phyloP scores from a whole-genome alignment of 805 yeast genomes.

The Brettanomyces custersianus region DNA sequence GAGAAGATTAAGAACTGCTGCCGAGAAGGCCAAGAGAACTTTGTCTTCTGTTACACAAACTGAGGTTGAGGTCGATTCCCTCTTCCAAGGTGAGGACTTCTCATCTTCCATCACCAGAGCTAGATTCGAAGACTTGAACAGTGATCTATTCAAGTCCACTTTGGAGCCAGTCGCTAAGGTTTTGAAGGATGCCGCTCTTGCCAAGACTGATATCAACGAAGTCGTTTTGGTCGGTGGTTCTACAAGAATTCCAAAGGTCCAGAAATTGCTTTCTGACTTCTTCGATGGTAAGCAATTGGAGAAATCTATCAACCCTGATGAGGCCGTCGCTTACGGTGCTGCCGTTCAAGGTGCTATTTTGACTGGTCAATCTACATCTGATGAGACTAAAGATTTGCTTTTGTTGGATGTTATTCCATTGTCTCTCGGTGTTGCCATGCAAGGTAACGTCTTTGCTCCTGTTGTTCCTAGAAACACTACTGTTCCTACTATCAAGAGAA shows the following conservation, averaged over 20 bases:
- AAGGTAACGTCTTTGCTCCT: slow-evolving; percentile 98
- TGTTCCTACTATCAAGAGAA: slow-evolving; percentile 97
- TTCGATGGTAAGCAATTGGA: slow-evolving; percentile 95
- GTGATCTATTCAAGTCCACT: slow-evolving; percentile 87
- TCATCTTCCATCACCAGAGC: slow-evolving; percentile 92
- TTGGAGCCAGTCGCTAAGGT: slow-evolving; percentile 93
- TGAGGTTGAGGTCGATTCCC: slow-evolving; percentile 92
- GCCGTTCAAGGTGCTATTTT: slow-evolving; percentile 99
- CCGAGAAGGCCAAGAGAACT: slow-evolving; percentile 99
- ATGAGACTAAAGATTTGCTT: slow-evolving; percentile 90
- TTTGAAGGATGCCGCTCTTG: slow-evolving; percentile 80
- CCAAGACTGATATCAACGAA: slow-evolving; percentile 82
- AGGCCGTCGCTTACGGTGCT: slow-evolving; percentile 99
- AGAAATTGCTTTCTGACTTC: slow-evolving; percentile 87
- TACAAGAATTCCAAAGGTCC: slow-evolving; percentile 98
- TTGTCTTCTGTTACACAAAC: slow-evolving; percentile 94
- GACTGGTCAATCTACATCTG: slow-evolving; percentile 84
- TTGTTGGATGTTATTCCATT: slow-evolving; percentile 96
- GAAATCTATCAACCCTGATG: slow-evolving; percentile 97
- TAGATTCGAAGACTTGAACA: slow-evolving; percentile 93
- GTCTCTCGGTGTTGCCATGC: slow-evolving; percentile 99
- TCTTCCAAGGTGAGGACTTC: slow-evolving; percentile 94
- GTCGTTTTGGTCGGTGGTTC: slow-evolving; percentile 98
- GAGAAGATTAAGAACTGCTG: slow-evolving; percentile 97
- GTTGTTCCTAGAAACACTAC: slow-evolving; percentile 99